Conservation (phyloP, 495 filamentous ascomycete genomes). For the Niebla homalea region DNA sequence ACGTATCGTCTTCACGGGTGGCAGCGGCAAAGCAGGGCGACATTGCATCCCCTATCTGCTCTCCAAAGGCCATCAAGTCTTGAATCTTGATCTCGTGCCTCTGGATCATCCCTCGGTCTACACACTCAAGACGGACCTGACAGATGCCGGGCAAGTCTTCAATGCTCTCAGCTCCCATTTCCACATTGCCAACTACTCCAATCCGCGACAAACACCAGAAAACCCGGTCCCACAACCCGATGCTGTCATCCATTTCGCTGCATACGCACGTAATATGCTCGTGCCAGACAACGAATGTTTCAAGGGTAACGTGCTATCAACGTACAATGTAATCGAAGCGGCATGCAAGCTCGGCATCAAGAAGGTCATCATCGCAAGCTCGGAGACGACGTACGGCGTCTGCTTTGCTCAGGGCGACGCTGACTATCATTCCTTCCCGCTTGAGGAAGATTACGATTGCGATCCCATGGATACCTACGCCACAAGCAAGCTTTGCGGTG, state of each 20-base stretch:
- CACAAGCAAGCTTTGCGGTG: conserved; percentile 44
- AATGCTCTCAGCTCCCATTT: conserved; percentile 45
- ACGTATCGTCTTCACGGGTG: conserved; percentile 44
- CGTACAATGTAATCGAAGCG: conserved; percentile 50
- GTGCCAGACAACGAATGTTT: conserved; percentile 48
- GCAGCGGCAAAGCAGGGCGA: conserved; percentile 46
- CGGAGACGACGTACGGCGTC: conserved; percentile 46
- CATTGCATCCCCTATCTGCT: conserved; percentile 43
- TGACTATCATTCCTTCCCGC: conserved; percentile 42
- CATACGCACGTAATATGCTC: conserved; percentile 46
- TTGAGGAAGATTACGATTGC: conserved; percentile 39
- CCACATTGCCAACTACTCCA: conserved; percentile 35
- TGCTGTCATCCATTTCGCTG: conserved; percentile 49
- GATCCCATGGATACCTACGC: conserved; percentile 47
- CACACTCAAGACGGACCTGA: conserved; percentile 44
- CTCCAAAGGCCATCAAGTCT: conserved; percentile 36
- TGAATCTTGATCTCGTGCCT: conserved; percentile 45
- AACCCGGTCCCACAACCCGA: conserved; percentile 30
- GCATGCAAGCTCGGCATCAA: conserved; percentile 44
- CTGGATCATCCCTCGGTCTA: conserved; percentile 34
- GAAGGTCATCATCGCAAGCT: conserved; percentile 46
- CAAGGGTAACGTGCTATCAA: conserved; percentile 35
- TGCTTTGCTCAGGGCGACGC: conserved; percentile 43
- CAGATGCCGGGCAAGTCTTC: conserved; percentile 46
- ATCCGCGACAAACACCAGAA: conserved; percentile 19